Evolutionary conservation across 2,329 filamentous ascomycete species (phyloP).

Genomic region (Neofusicoccum parvum): DNA sequence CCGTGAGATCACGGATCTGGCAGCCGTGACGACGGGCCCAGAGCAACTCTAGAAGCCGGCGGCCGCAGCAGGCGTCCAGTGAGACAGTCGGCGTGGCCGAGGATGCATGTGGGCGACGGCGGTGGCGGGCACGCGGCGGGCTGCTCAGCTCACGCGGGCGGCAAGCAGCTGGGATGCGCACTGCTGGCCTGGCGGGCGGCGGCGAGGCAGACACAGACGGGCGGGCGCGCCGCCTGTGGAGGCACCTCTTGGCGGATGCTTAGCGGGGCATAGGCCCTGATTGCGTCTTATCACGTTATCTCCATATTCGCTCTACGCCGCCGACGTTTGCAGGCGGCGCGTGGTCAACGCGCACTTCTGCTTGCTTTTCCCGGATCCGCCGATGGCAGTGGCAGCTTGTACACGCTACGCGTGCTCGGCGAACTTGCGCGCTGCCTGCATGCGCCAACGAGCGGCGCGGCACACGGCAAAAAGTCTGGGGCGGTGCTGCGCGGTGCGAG

Average conservation of each 20-base stretch:
- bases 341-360: not conserved
- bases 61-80: not conserved
- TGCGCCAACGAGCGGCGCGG: not conserved
- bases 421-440: not conserved
- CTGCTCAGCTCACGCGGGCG: not conserved
- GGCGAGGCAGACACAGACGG: not conserved
- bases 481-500: not conserved
- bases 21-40: too few relatives aligned
- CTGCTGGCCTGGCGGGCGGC: not conserved
- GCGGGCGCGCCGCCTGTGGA: not conserved
- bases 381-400: not conserved
- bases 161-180: not conserved
- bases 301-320: not conserved
- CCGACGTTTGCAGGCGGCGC: constrained; percentile 12
- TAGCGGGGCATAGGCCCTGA: constrained; percentile 4
- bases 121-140: not conserved
- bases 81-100: not conserved
- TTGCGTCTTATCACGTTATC: constrained; percentile 18
- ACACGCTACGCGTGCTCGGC: not conserved
- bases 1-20: constrained; percentile 1
- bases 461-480: not conserved
- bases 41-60: not conserved
- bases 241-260: constrained; percentile 14
- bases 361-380: not conserved
- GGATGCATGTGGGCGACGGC: not conserved